Percentiles rank a stretch among this genome's conserved stretches.
Conservation (phyloP, 805 yeast species). For the Candida arabinofermentans region DNA sequence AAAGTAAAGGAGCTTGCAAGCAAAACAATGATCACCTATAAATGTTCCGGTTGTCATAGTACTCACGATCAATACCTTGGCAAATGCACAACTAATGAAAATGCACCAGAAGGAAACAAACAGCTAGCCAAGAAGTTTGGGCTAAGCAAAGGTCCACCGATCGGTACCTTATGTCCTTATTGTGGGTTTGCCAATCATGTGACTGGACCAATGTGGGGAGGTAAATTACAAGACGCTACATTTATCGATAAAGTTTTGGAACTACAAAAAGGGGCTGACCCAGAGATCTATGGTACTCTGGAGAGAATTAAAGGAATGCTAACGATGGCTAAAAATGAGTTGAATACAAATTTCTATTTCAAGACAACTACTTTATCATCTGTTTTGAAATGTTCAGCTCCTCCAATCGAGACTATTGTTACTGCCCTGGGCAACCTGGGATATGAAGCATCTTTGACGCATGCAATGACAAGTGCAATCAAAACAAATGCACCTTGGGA, state of each 20-base stretch:
- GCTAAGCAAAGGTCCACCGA: constrained; percentile 60
- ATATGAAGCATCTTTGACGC: constrained; percentile 78
- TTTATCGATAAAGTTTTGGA: constrained; percentile 64
- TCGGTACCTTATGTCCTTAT: constrained; percentile 57
- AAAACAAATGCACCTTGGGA: constrained; percentile 91
- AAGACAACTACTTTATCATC: constrained; percentile 75
- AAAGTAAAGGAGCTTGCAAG: constrained; percentile 77
- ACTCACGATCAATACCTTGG: constrained; percentile 74
- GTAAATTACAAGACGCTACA: constrained; percentile 62
- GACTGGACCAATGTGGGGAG: constrained; percentile 98
- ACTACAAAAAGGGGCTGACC: constrained; percentile 45
- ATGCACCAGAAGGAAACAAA: constrained; percentile 17
- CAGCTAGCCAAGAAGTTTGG: constrained; percentile 44
- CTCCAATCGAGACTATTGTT: constrained; percentile 65
- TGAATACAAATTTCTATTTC: constrained; percentile 78
- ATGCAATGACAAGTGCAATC: constrained; percentile 78
- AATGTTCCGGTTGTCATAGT: constrained; percentile 86
- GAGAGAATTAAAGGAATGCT: constrained; percentile 91
- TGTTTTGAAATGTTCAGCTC: constrained; percentile 75
- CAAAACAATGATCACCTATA: constrained; percentile 71
- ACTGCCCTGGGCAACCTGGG: constrained; percentile 87
- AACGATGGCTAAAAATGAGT: constrained; percentile 73
- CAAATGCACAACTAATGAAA: constrained; percentile 35
- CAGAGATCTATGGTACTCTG: constrained; percentile 66
- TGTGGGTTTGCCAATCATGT: constrained; percentile 72